Evolutionary conservation across 2,329 filamentous ascomycete genomes (phyloP), one percentile per base, ranked within the genome.

Genomic region (Diaporthe sp.): DNA sequence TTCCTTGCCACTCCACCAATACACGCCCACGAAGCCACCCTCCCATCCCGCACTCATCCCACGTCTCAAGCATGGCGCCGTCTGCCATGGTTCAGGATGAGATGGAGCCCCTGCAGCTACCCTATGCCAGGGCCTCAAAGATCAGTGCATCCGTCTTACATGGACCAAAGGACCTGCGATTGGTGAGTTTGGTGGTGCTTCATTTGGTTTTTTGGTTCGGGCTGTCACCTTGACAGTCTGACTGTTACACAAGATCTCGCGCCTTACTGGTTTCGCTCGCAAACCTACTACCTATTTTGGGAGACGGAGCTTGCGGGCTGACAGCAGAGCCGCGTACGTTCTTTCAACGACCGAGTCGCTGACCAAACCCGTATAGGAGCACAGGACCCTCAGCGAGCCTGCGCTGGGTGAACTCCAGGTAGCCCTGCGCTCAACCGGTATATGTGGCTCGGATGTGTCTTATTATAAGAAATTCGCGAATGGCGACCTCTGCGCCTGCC

Each of bases 401-500:
- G 82, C 80, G 34, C 77, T 80, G 37, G 88, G 87, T 73, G 91
- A 94, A 80, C 86, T 94, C 73, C 92, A 94, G 83, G 88, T 94
- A 79, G 87, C 90, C 79, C 87, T 94, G 82, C 90, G 89, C 79
- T 88, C 90, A 9, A 94, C 92, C 34, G 92, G 92, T 51, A 91
- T 94, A 79, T 94, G 92, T 82, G 92, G 92, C 74, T 93, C 91
- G 10, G 92, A 94, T 82, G 89, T 93, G 72, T 91, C 91, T 72
- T 94, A 94, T 83, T 94, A 93, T 86, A 93, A 90, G 82, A 93
- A 93, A 80, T 93, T 93, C 80, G 91, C 91, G 83, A 94, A 94
- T 80, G 92, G 92, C 61, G 92, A 93, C 82, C 88, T 94, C 70
- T 92, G 92, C 79, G 91, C 91, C 62, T 92, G 90, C 78, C 88